Evolutionary conservation across 495 filamentous ascomycete species (phyloP).

Genomic region (Penicilliopsis zonata): DNA sequence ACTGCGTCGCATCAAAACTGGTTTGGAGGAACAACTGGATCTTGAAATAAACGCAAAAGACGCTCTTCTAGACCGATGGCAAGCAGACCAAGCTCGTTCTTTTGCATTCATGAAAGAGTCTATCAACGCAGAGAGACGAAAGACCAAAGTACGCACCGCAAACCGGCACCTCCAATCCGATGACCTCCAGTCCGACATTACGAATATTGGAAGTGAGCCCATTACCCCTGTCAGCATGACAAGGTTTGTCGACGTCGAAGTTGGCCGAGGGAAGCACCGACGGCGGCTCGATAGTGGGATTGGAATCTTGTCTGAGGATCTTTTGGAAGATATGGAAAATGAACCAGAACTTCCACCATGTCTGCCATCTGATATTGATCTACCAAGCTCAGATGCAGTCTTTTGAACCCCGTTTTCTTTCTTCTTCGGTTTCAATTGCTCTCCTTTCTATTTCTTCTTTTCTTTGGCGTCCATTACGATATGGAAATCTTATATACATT

Average conservation of each 20-base stretch:
- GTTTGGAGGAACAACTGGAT: constrained; percentile 23
- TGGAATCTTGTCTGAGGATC: constrained; percentile 49
- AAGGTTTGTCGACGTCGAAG: constrained; percentile 34
- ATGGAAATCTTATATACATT: no score
- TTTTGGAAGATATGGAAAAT: constrained; percentile 22
- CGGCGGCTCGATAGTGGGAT: constrained; percentile 49
- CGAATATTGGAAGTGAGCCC: constrained; percentile 28
- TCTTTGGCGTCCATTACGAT: no score
- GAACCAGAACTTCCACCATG: constrained; percentile 9
- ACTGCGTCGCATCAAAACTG: constrained; percentile 18
- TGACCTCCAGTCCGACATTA: constrained; percentile 39
- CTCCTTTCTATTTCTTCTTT: no score
- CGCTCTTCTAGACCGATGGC: constrained; percentile 26
- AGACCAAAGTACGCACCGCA: constrained; percentile 25
- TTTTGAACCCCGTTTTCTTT: no score
- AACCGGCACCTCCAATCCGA: constrained; percentile 33
- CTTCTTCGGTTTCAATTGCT: no score
- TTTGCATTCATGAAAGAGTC: constrained; percentile 29
- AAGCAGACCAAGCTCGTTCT: constrained; percentile 22
- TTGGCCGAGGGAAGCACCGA: constrained; percentile 30
- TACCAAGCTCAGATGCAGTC: constrained; percentile 9
- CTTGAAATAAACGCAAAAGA: constrained; percentile 25
- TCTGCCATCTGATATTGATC: constrained; percentile 15
- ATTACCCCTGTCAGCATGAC: constrained; percentile 34
- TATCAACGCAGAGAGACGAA: constrained; percentile 22